Evolutionary conservation across 495 filamentous ascomycete genomes (phyloP).

Genomic region (Daldinia decipiens): DNA sequence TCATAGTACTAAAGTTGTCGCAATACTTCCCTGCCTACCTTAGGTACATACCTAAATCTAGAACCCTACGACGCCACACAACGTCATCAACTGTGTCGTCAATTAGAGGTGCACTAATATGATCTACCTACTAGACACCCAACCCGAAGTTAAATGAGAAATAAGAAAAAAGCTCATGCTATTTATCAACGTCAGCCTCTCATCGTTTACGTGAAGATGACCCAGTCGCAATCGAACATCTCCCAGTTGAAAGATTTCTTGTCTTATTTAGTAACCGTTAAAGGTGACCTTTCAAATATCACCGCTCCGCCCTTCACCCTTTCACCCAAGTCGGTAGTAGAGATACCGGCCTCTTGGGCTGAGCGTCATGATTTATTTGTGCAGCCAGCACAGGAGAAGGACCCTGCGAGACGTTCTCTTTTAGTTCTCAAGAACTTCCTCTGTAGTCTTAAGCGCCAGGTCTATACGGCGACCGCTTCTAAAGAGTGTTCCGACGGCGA

Average conservation of each 20-base stretch:
- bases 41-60: background rate
- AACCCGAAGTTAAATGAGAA: too few species aligned
- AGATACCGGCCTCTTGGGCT: conserved; percentile 3
- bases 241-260: conserved; percentile 1
- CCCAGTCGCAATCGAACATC: background rate
- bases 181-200: background rate
- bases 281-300: conserved; percentile 7
- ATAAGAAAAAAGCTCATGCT: too few species aligned
- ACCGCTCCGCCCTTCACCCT: conserved; percentile 10
- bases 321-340: background rate
- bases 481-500: background rate
- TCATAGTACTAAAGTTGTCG: background rate
- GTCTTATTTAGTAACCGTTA: conserved; percentile 3
- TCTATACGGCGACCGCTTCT: background rate
- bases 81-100: background rate
- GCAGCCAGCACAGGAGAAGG: background rate
- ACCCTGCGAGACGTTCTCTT: background rate
- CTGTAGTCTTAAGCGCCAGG: conserved; percentile 2
- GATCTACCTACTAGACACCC: too few species aligned
- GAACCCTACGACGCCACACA: background rate
- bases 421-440: conserved; percentile 3
- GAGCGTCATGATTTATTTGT: conserved; percentile 4
- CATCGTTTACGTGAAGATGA: background rate
- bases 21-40: background rate
- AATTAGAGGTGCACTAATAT: background rate